A percentile compares a stretch with the other conserved stretches of the same genome.
These are phyloP conservation scores for Parasitella parasitica DNA, from an alignment of 371 early-diverging fungal species.

Conservation along the genomic window DNA sequence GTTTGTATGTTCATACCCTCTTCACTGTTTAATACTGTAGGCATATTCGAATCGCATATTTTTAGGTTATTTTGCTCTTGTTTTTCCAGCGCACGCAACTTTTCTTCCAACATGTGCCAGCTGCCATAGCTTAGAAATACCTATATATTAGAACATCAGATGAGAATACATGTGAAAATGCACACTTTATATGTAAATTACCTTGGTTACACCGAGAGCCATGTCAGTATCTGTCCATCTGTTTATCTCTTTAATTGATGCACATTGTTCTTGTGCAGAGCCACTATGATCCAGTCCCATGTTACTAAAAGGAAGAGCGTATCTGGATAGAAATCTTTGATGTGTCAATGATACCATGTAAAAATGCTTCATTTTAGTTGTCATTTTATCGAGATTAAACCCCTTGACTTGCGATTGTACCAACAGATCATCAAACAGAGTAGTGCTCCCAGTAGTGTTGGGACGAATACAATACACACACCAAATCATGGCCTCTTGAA, in stretches of 20 bases:
- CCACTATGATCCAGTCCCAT: slow-evolving; percentile 29
- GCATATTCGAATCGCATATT: background rate
- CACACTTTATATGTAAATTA: slow-evolving; percentile 1
- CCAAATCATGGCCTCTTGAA: slow-evolving; percentile 82
- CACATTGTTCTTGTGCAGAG: slow-evolving; percentile 17
- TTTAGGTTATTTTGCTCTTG: slow-evolving; percentile 34
- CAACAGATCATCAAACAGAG: slow-evolving; percentile 52
- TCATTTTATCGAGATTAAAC: slow-evolving; percentile 49
- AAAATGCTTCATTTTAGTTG: slow-evolving; percentile 50
- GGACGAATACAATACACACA: slow-evolving; percentile 77
- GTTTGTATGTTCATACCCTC: background rate
- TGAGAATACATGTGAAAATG: no score
- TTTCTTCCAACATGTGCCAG: slow-evolving; percentile 73
- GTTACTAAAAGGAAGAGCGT: slow-evolving; percentile 47
- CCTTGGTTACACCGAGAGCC: slow-evolving; percentile 62
- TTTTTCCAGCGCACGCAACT: slow-evolving; percentile 47
- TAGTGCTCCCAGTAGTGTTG: slow-evolving; percentile 54
- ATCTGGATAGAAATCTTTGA: slow-evolving; percentile 66
- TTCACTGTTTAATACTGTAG: background rate
- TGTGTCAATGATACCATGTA: slow-evolving; percentile 40
- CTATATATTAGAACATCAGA: slow-evolving; percentile 14
- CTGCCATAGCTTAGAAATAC: slow-evolving; percentile 69
- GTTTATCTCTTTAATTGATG: slow-evolving; percentile 45
- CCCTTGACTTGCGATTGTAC: slow-evolving; percentile 58
- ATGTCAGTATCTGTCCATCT: slow-evolving; percentile 58